A percentile compares a stretch with the other conserved stretches of the same genome.
Evolutionary conservation across 768 basidiomycete species (phyloP).

Genomic region (Naganishia antarctica): DNA sequence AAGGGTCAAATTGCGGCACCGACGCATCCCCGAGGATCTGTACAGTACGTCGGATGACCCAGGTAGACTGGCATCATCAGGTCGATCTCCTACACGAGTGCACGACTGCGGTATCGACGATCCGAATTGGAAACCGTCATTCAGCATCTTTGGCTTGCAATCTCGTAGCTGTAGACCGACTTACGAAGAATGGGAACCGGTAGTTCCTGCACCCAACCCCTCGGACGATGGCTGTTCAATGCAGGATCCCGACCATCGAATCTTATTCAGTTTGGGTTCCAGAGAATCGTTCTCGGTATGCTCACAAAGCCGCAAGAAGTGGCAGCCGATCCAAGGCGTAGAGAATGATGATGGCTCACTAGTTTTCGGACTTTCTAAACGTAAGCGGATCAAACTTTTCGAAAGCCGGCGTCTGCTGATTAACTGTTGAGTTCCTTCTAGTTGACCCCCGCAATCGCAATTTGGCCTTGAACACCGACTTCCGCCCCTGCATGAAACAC

Average conservation of each 20-base stretch:
- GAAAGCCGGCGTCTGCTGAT: not conserved
- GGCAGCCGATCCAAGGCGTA: not conserved
- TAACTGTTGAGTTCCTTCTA: not conserved
- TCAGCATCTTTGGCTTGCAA: not conserved
- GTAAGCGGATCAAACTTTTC: not conserved
- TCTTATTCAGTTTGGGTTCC: not conserved
- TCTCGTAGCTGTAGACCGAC: not conserved
- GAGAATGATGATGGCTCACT: not conserved
- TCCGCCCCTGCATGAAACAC: not conserved
- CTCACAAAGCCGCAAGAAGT: not conserved
- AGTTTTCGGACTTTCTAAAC: not conserved
- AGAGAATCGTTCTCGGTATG: not conserved
- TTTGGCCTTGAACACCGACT: not conserved
- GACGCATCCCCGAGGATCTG: not conserved
- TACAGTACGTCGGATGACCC: not conserved
- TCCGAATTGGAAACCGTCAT: not conserved
- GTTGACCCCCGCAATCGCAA: not conserved
- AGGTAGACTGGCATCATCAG: not conserved
- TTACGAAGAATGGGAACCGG: not conserved
- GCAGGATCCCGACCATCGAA: not conserved
- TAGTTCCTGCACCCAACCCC: not conserved
- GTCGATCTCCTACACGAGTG: not conserved
- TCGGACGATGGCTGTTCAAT: not conserved
- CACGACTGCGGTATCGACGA: not conserved
- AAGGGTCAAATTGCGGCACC: not conserved